A percentile compares a stretch with the other conserved stretches of the same genome.
Evolutionary conservation across 139 green algal genomes (phyloP).

Genomic region (Zygnema cylindricum): DNA sequence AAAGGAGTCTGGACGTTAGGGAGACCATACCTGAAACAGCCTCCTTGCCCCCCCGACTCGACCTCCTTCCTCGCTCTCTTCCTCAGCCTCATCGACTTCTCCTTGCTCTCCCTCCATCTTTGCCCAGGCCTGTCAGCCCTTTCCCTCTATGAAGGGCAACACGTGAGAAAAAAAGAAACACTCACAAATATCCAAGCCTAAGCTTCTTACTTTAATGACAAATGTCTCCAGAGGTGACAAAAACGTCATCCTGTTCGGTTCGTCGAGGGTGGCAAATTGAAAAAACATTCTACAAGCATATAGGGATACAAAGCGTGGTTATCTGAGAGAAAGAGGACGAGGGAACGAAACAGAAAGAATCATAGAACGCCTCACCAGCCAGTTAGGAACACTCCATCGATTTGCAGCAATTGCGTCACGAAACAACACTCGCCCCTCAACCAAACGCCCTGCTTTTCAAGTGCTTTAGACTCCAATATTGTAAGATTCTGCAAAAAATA

Average conservation of each 20-base stretch:
- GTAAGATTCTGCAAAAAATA: slow-evolving; percentile 8
- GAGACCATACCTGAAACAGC: slow-evolving; percentile 47
- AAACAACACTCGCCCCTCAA: slow-evolving; percentile 18
- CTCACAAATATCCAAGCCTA: too few relatives aligned
- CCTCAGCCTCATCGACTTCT: too few relatives aligned
- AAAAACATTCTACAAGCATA: too few relatives aligned
- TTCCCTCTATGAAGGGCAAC: not conserved
- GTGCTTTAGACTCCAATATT: slow-evolving; percentile 41
- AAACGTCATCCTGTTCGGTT: too few relatives aligned
- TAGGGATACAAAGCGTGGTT: too few relatives aligned
- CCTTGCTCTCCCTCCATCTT: slow-evolving; percentile 40
- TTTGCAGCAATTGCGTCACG: slow-evolving; percentile 28
- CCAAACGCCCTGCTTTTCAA: slow-evolving; percentile 37
- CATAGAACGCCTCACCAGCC: slow-evolving; percentile 80
- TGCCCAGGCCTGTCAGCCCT: slow-evolving; percentile 27
- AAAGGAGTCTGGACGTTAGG: too few relatives aligned
- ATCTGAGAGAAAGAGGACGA: too few relatives aligned
- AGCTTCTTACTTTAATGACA: too few relatives aligned
- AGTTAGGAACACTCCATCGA: slow-evolving; percentile 71
- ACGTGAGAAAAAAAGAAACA: not conserved
- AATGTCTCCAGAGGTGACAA: too few relatives aligned
- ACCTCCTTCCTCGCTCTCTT: too few relatives aligned
- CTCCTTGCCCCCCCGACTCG: not conserved
- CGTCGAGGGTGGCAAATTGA: too few relatives aligned
- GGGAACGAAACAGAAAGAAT: too few relatives aligned